phyloP scores from a whole-genome alignment of 257 asterid genomes.

The Solanum acaule region DNA sequence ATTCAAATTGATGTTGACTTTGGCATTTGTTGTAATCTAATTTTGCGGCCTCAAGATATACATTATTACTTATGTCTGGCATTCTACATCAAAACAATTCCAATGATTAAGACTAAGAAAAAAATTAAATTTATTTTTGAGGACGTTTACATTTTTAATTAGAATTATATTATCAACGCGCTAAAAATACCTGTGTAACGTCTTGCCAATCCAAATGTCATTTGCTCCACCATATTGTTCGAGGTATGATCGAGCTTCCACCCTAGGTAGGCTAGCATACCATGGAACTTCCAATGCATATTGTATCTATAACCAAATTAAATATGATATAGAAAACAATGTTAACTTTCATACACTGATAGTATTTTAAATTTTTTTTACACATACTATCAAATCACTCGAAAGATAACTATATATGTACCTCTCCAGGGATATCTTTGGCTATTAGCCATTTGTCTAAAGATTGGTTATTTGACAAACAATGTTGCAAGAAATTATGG shows the following conservation, averaged over 20 bases:
- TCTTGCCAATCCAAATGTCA: background rate
- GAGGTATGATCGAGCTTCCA: background rate
- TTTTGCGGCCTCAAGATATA: background rate
- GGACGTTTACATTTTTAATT: background rate
- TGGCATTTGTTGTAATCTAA: background rate
- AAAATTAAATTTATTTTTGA: background rate
- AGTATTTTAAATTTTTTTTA: background rate
- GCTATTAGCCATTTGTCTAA: slow-evolving; percentile 40
- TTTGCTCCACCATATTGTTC: background rate
- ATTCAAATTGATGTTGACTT: background rate
- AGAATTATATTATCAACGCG: background rate
- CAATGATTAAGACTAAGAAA: background rate
- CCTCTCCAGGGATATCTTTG: slow-evolving; percentile 35
- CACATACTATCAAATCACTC: background rate
- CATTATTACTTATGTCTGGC: background rate
- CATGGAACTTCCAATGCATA: background rate
- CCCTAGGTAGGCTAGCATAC: background rate
- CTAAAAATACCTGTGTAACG: background rate
- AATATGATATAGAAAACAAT: background rate
- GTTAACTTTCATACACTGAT: background rate
- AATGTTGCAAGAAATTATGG: slow-evolving; percentile 7
- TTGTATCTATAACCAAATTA: background rate
- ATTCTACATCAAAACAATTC: background rate
- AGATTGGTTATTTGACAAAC: slow-evolving; percentile 4
- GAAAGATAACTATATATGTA: background rate